Evolutionary conservation across 2,329 filamentous ascomycete species (phyloP).

Genomic region (Amphichorda felina): DNA sequence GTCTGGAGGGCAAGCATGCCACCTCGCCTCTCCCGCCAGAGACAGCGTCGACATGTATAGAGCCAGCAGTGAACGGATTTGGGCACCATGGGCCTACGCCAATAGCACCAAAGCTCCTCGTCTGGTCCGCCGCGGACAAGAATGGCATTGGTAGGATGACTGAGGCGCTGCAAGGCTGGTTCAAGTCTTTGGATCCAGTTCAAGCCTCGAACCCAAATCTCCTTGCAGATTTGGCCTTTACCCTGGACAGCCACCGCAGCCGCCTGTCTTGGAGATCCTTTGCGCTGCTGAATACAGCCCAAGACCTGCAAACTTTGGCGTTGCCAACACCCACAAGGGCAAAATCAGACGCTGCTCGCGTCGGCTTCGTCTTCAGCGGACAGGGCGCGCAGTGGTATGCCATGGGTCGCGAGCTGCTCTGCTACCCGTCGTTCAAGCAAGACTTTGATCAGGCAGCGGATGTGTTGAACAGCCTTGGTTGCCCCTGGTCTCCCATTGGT

Average conservation of each 20-base stretch:
- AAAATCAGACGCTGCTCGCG: constrained; percentile 12
- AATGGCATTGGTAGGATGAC: neutral
- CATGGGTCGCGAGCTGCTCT: constrained; percentile 11
- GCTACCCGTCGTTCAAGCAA: constrained; percentile 8
- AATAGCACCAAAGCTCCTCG: neutral
- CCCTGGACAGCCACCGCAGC: constrained; percentile 29
- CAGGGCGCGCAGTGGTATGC: constrained; percentile 12
- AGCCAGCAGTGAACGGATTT: constrained; percentile 7
- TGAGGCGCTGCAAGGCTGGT: neutral
- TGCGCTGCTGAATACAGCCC: constrained; percentile 17
- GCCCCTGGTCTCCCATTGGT: constrained; percentile 1
- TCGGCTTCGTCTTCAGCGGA: constrained; percentile 16
- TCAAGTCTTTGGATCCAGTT: neutral
- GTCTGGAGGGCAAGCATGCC: constrained; percentile 1
- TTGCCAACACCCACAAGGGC: constrained; percentile 10
- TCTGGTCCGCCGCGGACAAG: neutral
- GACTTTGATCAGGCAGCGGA: constrained; percentile 20
- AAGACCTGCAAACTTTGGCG: constrained; percentile 18
- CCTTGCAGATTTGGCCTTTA: constrained; percentile 20
- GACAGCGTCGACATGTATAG: constrained; percentile 16
- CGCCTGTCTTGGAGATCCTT: constrained; percentile 28
- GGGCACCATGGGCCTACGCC: neutral
- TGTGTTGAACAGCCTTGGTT: constrained; percentile 7
- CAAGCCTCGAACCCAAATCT: constrained; percentile 3
- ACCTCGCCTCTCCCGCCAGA: constrained; percentile 26